These are phyloP conservation scores for Irpex sp. DNA, from an alignment of 1,284 basidiomycete genomes.

Conservation along the genomic window DNA sequence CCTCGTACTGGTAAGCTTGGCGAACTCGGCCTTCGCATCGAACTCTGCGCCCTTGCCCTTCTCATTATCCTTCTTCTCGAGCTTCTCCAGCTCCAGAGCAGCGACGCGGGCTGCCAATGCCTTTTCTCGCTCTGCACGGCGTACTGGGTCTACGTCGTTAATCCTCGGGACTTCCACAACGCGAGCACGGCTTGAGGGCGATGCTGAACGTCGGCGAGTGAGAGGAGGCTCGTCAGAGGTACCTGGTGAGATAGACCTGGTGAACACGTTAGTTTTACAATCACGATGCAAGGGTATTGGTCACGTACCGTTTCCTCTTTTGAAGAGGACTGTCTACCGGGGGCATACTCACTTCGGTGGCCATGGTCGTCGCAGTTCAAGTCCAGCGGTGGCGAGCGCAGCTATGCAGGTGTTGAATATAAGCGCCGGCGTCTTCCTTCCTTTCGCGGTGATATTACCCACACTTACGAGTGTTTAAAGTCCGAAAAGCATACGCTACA, in stretches of 20 bases:
- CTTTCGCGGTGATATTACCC: neutral
- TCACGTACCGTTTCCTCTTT: slow-evolving; percentile 56
- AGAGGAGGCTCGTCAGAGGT: slow-evolving; percentile 49
- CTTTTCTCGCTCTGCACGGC: slow-evolving; percentile 73
- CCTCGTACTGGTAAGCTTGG: slow-evolving; percentile 72
- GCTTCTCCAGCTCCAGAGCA: slow-evolving; percentile 67
- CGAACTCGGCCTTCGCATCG: slow-evolving; percentile 77
- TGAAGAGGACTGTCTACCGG: slow-evolving; percentile 33
- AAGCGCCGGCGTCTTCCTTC: neutral
- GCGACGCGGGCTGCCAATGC: slow-evolving; percentile 73
- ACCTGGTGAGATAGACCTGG: slow-evolving; percentile 56
- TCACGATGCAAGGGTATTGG: neutral
- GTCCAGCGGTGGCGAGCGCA: slow-evolving; percentile 6
- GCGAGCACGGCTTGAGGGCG: slow-evolving; percentile 40
- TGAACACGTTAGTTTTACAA: slow-evolving; percentile 5
- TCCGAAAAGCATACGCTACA: neutral
- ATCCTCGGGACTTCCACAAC: slow-evolving; percentile 54
- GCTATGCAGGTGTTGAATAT: neutral
- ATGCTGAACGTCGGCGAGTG: slow-evolving; percentile 60
- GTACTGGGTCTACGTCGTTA: slow-evolving; percentile 73
- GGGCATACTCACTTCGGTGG: slow-evolving; percentile 38
- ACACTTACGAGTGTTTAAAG: neutral
- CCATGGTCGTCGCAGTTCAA: slow-evolving; percentile 35
- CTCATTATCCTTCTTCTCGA: slow-evolving; percentile 42
- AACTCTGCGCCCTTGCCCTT: slow-evolving; percentile 46